phyloP scores from a whole-genome alignment of 441 rosid species.

The Eutrema salsugineum region DNA sequence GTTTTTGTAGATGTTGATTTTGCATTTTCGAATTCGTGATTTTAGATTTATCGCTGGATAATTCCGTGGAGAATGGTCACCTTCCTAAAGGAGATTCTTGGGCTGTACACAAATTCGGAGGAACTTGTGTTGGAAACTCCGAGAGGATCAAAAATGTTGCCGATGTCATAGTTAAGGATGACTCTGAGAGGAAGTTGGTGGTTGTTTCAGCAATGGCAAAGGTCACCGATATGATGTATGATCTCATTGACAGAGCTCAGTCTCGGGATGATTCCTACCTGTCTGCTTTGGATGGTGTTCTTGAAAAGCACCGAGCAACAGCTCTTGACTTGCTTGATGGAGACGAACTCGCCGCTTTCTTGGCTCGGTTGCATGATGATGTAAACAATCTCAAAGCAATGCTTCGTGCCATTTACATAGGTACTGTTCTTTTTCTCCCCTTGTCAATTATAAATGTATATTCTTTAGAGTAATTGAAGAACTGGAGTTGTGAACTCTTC shows the following conservation, averaged over 20 bases:
- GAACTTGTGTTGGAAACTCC: constrained; percentile 90
- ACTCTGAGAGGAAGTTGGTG: constrained; percentile 71
- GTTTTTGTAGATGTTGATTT: constrained; percentile 1
- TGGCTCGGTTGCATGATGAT: constrained; percentile 71
- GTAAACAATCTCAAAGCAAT: constrained; percentile 84
- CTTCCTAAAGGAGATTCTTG: constrained; percentile 70
- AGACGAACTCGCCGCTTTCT: constrained; percentile 60
- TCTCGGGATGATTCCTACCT: constrained; percentile 77
- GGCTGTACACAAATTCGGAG: constrained; percentile 98
- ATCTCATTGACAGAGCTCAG: constrained; percentile 77
- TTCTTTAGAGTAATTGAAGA: neutral
- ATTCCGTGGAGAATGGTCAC: constrained; percentile 45
- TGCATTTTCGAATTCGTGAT: neutral
- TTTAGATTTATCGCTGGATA: constrained; percentile 52
- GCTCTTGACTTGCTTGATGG: constrained; percentile 85
- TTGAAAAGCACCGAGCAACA: constrained; percentile 72
- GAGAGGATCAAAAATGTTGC: constrained; percentile 92
- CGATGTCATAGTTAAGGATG: constrained; percentile 56
- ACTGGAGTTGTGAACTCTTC: neutral
- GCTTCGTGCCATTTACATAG: constrained; percentile 97
- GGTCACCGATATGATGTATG: constrained; percentile 97
- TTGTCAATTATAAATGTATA: neutral
- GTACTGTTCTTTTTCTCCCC: constrained; percentile 29
- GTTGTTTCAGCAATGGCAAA: constrained; percentile 98
- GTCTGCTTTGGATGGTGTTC: constrained; percentile 69